A percentile compares a stretch with the other conserved stretches of the same genome.
These are phyloP conservation scores for Nicotiana tomentosiformis DNA, from an alignment of 257 asterid genomes.

Conservation along the genomic window DNA sequence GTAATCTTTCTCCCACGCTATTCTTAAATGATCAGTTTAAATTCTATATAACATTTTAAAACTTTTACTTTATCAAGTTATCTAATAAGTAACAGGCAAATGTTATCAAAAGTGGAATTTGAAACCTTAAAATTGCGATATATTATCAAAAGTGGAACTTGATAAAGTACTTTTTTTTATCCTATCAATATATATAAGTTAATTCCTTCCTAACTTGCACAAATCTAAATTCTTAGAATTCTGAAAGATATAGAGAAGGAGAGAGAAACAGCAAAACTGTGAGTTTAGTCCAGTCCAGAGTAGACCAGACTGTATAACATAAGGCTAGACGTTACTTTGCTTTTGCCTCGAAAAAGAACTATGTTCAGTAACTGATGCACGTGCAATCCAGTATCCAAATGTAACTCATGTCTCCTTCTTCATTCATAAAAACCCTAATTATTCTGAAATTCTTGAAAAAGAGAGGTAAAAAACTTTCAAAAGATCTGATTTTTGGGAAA, in stretches of 20 bases:
- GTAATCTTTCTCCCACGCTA: too few species aligned
- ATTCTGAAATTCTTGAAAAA: background rate
- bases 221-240: background rate
- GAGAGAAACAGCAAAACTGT: background rate
- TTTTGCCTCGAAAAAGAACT: conserved; percentile 34
- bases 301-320: conserved; percentile 9
- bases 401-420: conserved; percentile 5
- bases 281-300: background rate
- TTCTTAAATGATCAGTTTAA: too few species aligned
- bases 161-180: background rate
- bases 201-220: background rate
- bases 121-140: too few species aligned
- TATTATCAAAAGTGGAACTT: too few species aligned
- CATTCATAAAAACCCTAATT: conserved; percentile 15
- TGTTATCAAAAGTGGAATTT: too few species aligned
- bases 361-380: conserved; percentile 20
- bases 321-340: conserved; percentile 17
- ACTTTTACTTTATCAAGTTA: too few species aligned
- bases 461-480: background rate
- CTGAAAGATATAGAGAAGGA: background rate
- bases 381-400: conserved; percentile 16
- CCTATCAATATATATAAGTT: background rate
- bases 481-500: background rate
- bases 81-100: too few species aligned
- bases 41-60: too few species aligned